These are phyloP conservation scores for Venturia oleaginea DNA, from an alignment of 2,329 filamentous ascomycete genomes.

Conservation along the genomic window DNA sequence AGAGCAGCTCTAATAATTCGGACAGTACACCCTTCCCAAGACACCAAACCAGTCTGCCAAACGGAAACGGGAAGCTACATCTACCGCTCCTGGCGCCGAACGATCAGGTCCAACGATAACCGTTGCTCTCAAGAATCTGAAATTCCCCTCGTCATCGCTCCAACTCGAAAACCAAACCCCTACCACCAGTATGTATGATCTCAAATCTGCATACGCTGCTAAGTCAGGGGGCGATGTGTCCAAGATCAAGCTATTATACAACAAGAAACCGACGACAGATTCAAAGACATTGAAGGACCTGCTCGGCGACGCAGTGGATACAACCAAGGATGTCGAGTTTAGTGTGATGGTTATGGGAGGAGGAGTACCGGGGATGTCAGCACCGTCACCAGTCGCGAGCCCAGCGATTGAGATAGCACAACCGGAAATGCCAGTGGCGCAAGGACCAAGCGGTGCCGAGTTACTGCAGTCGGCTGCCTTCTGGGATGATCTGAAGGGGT, in stretches of 20 bases:
- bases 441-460: slow-evolving; percentile 47
- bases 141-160: slow-evolving; percentile 63
- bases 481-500: slow-evolving; percentile 77
- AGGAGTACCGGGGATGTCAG: slow-evolving; percentile 34
- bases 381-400: slow-evolving; percentile 25
- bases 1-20: background rate
- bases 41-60: slow-evolving; percentile 44
- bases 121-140: slow-evolving; percentile 64
- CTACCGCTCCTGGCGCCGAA: slow-evolving; percentile 36
- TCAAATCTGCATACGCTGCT: slow-evolving; percentile 61
- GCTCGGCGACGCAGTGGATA: slow-evolving; percentile 33
- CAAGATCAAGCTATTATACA: slow-evolving; percentile 78
- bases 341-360: slow-evolving; percentile 81
- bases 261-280: slow-evolving; percentile 77
- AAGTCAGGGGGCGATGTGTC: slow-evolving; percentile 56
- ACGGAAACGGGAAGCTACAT: slow-evolving; percentile 30
- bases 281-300: slow-evolving; percentile 70
- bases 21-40: slow-evolving; percentile 62
- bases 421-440: slow-evolving; percentile 31
- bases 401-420: slow-evolving; percentile 15
- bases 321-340: slow-evolving; percentile 56
- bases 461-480: slow-evolving; percentile 65
- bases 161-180: slow-evolving; percentile 51
- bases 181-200: slow-evolving; percentile 66
- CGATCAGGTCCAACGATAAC: slow-evolving; percentile 32